A percentile compares a stretch with the other conserved stretches of the same genome.
Evolutionary conservation across 352 stramenopile species (phyloP).

Genomic region (Pythium aphanidermatum): DNA sequence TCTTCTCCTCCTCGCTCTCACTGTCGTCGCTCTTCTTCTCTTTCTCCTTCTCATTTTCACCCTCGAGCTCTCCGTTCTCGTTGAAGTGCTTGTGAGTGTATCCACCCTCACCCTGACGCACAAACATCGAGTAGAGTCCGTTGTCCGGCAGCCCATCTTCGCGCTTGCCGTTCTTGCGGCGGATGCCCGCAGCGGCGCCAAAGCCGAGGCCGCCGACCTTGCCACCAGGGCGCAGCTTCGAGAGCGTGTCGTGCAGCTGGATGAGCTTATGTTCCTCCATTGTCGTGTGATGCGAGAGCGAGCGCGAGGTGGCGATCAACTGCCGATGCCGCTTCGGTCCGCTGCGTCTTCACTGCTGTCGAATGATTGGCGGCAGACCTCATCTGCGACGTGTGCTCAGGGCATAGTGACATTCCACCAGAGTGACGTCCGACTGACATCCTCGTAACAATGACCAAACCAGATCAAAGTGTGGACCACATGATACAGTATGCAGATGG

Average conservation of each 20-base stretch:
- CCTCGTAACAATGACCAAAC: too few relatives aligned
- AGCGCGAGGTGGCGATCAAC: background rate
- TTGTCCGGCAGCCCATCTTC: slow-evolving; percentile 75
- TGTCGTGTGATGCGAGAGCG: background rate
- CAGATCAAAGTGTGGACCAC: too few relatives aligned
- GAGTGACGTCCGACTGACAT: too few relatives aligned
- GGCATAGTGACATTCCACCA: too few relatives aligned
- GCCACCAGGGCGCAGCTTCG: slow-evolving; percentile 71
- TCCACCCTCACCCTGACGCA: slow-evolving; percentile 63
- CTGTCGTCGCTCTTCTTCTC: slow-evolving; percentile 36
- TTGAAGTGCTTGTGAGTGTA: slow-evolving; percentile 82
- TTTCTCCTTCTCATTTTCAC: slow-evolving; percentile 23
- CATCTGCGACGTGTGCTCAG: too few relatives aligned
- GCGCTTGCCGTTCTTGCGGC: slow-evolving; percentile 49
- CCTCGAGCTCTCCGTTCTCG: slow-evolving; percentile 24
- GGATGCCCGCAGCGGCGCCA: slow-evolving; percentile 32
- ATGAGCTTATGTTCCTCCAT: slow-evolving; percentile 86
- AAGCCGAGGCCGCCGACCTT: slow-evolving; percentile 82
- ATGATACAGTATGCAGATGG: too few relatives aligned
- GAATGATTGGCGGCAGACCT: background rate
- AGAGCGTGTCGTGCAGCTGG: slow-evolving; percentile 80
- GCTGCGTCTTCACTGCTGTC: too few relatives aligned
- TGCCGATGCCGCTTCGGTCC: slow-evolving; percentile 3
- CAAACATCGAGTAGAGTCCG: slow-evolving; percentile 82
- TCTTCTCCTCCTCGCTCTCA: slow-evolving; percentile 23